Base-by-base conservation (phyloP, 2,329 filamentous ascomycete species). In the Colletotrichum salicis region DNA sequence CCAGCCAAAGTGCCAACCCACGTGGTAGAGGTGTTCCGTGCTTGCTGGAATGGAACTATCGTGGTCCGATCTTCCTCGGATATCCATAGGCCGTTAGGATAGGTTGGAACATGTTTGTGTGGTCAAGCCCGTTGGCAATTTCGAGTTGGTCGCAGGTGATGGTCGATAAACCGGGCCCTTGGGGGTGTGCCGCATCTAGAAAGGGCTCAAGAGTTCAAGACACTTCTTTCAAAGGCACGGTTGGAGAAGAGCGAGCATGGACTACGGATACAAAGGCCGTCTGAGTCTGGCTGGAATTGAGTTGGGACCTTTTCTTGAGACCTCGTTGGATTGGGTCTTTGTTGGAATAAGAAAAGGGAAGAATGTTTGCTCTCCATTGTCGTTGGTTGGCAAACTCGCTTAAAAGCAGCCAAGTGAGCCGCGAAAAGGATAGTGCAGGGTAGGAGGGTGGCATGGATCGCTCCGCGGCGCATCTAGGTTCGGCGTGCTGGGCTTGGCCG, bases 311-410 rank as follows among this genome's bases (percentile, higher is more conserved):
- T 55, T 31, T 55, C 37, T 55, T 33, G 27, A 31, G 61, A 55
- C 33, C 51, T 64, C 12, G 61, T 55, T 33, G 5, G 33, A 27
- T 31, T 68, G 48, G 64, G 51, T 11, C 48, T 51, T 55, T 59
- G 59, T 64, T 59, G 48, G 35, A 70, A 66, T 69, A 72, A 71
- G 65, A 29, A 71, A 71, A 19, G 41, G 29, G 33, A 24, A 51
- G 10, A 24, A 71, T 69, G 65, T 64, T 64, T 68, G 69, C 52
- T 69, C 51, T 58, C 45, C 35, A 35, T 58, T 64, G 69, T 69
- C 33, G 69, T 71, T 64, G 59, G 35, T 37, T 48, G 37, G 59
- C 59, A 68, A 69, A 71, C 54, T 64, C 57, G 59, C 45, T 64
- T 27, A 54, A 71, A 71, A 64, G 8, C 33, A 45, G 65, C 45